Evolutionary conservation across 768 basidiomycete species (phyloP).

Genomic region (Suillus weaverae): DNA sequence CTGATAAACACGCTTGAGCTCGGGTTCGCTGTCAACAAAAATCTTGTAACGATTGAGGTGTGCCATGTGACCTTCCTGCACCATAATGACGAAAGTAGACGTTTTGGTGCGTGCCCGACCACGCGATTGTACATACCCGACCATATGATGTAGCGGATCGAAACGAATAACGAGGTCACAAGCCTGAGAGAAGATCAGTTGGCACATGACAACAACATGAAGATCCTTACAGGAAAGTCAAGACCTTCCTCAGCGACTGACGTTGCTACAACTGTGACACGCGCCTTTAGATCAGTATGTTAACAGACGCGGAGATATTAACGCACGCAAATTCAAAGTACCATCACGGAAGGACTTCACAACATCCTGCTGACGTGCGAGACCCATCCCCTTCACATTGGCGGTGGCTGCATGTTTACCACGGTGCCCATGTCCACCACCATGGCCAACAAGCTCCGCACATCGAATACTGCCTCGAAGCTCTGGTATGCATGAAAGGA

Average conservation of each 20-base stretch:
- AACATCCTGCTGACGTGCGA: slow-evolving; percentile 55
- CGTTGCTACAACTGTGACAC: slow-evolving; percentile 66
- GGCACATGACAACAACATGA: neutral
- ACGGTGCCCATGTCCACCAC: slow-evolving; percentile 39
- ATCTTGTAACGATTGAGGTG: slow-evolving; percentile 59
- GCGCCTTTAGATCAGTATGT: neutral
- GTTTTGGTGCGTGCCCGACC: slow-evolving; percentile 78
- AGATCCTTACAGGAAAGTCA: slow-evolving; percentile 69
- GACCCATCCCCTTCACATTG: slow-evolving; percentile 50
- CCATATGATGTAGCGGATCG: slow-evolving; percentile 78
- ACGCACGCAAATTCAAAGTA: slow-evolving; percentile 67
- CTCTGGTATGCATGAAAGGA: slow-evolving; percentile 61
- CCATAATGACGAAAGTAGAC: slow-evolving; percentile 82
- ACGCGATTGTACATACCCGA: slow-evolving; percentile 86
- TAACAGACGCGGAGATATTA: neutral
- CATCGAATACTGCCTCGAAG: slow-evolving; percentile 58
- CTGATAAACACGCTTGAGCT: slow-evolving; percentile 64
- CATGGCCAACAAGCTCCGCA: slow-evolving; percentile 72
- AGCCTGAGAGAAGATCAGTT: slow-evolving; percentile 45
- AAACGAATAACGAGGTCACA: slow-evolving; percentile 88
- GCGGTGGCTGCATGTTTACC: slow-evolving; percentile 23
- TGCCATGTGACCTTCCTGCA: slow-evolving; percentile 56
- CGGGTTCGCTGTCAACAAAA: slow-evolving; percentile 61
- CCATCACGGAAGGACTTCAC: slow-evolving; percentile 66
- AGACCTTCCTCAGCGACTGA: slow-evolving; percentile 91